phyloP scores from a whole-genome alignment of 768 basidiomycete species.

The Tylopilus rubrobrunneus region DNA sequence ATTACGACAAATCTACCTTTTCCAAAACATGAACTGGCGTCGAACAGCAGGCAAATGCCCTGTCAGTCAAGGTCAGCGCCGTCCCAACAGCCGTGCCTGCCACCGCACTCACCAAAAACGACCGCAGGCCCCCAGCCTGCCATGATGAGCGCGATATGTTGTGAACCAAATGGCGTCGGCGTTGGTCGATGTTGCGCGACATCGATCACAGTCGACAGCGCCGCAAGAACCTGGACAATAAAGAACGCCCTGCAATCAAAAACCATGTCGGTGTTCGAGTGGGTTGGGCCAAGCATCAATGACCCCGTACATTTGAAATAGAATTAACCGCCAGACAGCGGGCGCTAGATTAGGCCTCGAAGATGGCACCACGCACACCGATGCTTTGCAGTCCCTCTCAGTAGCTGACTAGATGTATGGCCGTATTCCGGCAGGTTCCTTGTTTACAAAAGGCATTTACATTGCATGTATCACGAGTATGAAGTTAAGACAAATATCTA shows the following conservation, averaged over 20 bases:
- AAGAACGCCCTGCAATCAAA: slow-evolving; percentile 37
- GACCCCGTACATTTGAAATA: slow-evolving; percentile 48
- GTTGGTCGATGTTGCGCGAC: slow-evolving; percentile 32
- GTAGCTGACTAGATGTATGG: no score
- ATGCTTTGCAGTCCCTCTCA: neutral
- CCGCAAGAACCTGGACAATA: slow-evolving; percentile 43
- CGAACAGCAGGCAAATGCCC: slow-evolving; percentile 37
- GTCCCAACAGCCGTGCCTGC: no score
- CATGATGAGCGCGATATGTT: slow-evolving; percentile 58
- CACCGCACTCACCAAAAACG: slow-evolving; percentile 43
- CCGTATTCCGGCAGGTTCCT: no score
- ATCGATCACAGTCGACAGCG: slow-evolving; percentile 51
- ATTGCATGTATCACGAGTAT: no score
- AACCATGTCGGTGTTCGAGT: neutral
- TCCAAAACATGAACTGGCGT: slow-evolving; percentile 38
- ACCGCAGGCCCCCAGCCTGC: slow-evolving; percentile 58
- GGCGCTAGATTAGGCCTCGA: slow-evolving; percentile 31
- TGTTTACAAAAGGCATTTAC: no score
- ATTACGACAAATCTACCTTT: neutral
- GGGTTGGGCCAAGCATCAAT: neutral
- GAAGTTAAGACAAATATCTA: no score
- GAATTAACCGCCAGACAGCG: slow-evolving; percentile 48
- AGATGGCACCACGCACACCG: neutral
- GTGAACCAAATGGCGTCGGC: slow-evolving; percentile 59
- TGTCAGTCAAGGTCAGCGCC: slow-evolving; percentile 11